Conservation (phyloP, 2,329 filamentous ascomycete genomes). For the Venturia pyrina region DNA sequence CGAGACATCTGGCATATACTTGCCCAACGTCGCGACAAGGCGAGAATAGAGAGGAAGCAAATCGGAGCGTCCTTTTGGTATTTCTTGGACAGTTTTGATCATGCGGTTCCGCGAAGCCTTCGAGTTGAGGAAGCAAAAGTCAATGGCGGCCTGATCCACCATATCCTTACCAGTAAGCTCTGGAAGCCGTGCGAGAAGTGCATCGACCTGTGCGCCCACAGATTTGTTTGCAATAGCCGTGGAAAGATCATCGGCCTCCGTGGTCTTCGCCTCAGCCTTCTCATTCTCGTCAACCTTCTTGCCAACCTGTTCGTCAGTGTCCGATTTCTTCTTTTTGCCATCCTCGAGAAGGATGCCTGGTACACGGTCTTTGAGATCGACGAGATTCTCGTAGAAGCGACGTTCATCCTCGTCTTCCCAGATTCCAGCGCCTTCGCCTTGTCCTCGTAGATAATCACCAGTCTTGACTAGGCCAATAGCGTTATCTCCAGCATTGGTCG, state of each 20-base stretch:
- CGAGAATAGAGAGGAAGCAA: conserved; percentile 86
- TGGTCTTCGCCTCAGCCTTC: conserved; percentile 26
- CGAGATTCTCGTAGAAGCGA: conserved; percentile 93
- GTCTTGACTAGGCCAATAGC: conserved; percentile 90
- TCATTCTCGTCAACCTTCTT: conserved; percentile 58
- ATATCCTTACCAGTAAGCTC: conserved; percentile 85
- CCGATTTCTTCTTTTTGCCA: conserved; percentile 82
- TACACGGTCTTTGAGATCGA: conserved; percentile 91
- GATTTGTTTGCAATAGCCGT: conserved; percentile 96
- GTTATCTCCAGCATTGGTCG: conserved; percentile 55
- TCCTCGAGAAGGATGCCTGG: conserved; percentile 90
- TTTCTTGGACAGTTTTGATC: conserved; percentile 84
- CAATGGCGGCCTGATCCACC: conserved; percentile 85
- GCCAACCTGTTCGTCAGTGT: conserved; percentile 70
- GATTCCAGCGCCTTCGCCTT: conserved; percentile 84
- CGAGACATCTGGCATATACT: conserved; percentile 89
- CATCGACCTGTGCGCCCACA: conserved; percentile 92
- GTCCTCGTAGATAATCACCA: conserved; percentile 82
- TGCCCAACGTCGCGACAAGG: conserved; percentile 82
- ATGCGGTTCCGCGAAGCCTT: conserved; percentile 94
- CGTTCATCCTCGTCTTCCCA: conserved; percentile 99
- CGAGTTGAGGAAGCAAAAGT: conserved; percentile 97
- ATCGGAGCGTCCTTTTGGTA: conserved; percentile 88
- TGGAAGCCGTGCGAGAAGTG: conserved; percentile 74
- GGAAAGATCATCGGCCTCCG: conserved; percentile 64